A percentile compares a stretch with the other conserved stretches of the same genome.
phyloP scores from a whole-genome alignment of 1,139 yeast species.

The Nakaseomyces delphensis region DNA sequence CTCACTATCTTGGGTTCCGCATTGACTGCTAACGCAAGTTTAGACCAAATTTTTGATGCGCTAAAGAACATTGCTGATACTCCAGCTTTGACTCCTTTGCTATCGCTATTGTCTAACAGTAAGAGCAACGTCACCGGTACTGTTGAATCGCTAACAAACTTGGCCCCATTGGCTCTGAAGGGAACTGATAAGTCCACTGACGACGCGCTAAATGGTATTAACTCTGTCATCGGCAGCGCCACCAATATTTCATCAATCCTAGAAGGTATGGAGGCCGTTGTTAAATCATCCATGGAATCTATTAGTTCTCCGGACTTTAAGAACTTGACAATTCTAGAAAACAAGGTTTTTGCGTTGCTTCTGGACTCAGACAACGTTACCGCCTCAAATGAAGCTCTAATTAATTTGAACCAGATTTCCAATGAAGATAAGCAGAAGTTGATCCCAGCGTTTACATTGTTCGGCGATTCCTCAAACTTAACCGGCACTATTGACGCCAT shows the following conservation, averaged over 20 bases:
- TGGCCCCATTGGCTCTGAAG: conserved; percentile 26
- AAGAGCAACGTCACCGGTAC: conserved; percentile 19
- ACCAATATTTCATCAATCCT: conserved; percentile 27
- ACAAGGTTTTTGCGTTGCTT: conserved; percentile 20
- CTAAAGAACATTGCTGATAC: conserved; percentile 23
- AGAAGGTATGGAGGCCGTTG: conserved; percentile 22
- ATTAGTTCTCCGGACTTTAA: background rate
- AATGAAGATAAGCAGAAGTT: conserved; percentile 21
- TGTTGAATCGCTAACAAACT: conserved; percentile 18
- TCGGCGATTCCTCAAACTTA: conserved; percentile 24
- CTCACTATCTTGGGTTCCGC: conserved; percentile 25
- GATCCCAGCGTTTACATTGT: conserved; percentile 23
- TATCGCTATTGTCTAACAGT: conserved; percentile 22
- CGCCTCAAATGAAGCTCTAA: conserved; percentile 22
- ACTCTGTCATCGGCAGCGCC: conserved; percentile 20
- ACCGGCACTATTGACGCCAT: conserved; percentile 27
- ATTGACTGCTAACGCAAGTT: conserved; percentile 18
- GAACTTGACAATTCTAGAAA: conserved; percentile 11
- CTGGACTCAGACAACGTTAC: conserved; percentile 24
- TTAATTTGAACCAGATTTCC: conserved; percentile 17
- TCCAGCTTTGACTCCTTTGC: conserved; percentile 25
- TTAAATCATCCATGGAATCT: conserved; percentile 13
- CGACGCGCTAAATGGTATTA: conserved; percentile 20
- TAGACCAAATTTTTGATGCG: conserved; percentile 19
- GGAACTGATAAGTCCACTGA: conserved; percentile 22